A percentile compares a stretch with the other conserved stretches of the same genome.
Evolutionary conservation across 495 filamentous ascomycete species (phyloP).

Genomic region (Eremomyces bilateralis): DNA sequence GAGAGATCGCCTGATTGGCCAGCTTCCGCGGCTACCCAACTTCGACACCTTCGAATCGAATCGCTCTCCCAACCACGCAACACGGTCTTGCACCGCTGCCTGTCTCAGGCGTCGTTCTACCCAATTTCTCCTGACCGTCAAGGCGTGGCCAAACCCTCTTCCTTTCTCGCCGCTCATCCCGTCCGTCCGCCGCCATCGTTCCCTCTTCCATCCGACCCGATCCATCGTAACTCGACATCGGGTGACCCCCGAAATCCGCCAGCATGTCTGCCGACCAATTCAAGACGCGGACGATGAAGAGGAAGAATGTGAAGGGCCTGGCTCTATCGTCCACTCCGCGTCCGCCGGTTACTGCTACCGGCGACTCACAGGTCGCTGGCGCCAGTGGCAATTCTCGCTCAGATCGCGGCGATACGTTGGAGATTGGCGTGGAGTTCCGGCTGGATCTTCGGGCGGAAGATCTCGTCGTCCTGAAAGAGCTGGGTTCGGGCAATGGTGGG

Average conservation of each 20-base stretch:
- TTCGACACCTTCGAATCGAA: too few species aligned
- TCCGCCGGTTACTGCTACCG: slow-evolving; percentile 33
- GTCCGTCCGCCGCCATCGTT: not conserved
- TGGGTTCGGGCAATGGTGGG: slow-evolving; percentile 89
- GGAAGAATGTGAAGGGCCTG: slow-evolving; percentile 95
- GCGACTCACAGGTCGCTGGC: slow-evolving; percentile 36
- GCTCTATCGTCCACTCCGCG: slow-evolving; percentile 53
- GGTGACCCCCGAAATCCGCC: slow-evolving; percentile 6
- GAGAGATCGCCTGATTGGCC: too few species aligned
- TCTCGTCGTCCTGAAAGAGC: slow-evolving; percentile 75
- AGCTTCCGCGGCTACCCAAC: too few species aligned
- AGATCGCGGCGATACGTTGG: slow-evolving; percentile 56
- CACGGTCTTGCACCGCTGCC: too few species aligned
- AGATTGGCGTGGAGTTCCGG: slow-evolving; percentile 93
- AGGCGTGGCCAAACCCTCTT: too few species aligned
- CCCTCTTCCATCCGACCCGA: too few species aligned
- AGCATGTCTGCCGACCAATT: slow-evolving; percentile 64
- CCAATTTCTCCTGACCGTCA: too few species aligned
- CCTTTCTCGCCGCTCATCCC: not conserved
- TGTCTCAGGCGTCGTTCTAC: too few species aligned
- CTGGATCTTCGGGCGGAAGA: slow-evolving; percentile 84
- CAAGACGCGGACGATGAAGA: slow-evolving; percentile 78
- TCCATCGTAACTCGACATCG: not conserved
- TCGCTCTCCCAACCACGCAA: too few species aligned
- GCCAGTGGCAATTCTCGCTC: slow-evolving; percentile 38